Percentiles rank a stretch among this genome's conserved stretches.
Conservation (phyloP, 176 grass and related monocot genomes). For the Avena atlantica region DNA sequence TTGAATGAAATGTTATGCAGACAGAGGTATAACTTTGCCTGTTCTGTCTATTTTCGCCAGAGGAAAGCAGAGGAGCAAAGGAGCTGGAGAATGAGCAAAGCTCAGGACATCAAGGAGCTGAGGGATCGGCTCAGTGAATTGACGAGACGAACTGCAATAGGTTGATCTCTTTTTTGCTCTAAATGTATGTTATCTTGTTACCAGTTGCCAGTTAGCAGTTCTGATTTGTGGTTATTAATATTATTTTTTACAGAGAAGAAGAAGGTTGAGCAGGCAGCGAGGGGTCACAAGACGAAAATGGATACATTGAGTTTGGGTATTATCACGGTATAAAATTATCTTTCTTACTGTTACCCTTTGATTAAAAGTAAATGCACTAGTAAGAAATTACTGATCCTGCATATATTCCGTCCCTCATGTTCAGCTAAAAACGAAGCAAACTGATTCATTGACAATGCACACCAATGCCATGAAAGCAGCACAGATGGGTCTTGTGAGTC, state of each 20-base stretch:
- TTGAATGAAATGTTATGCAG: neutral
- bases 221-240: slow-evolving; percentile 32
- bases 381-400: slow-evolving; percentile 27
- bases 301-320: slow-evolving; percentile 60
- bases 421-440: slow-evolving; percentile 57
- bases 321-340: slow-evolving; percentile 63
- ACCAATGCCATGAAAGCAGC: slow-evolving; percentile 55
- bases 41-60: slow-evolving; percentile 44
- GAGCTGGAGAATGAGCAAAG: slow-evolving; percentile 72
- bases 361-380: slow-evolving; percentile 2
- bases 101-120: slow-evolving; percentile 73
- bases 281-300: slow-evolving; percentile 52
- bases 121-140: slow-evolving; percentile 59
- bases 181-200: slow-evolving; percentile 7
- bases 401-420: slow-evolving; percentile 20
- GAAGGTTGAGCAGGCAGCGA: slow-evolving; percentile 64
- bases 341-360: slow-evolving; percentile 33
- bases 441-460: slow-evolving; percentile 43
- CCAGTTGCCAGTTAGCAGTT: slow-evolving; percentile 1
- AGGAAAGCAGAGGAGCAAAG: slow-evolving; percentile 76
- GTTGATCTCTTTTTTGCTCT: slow-evolving; percentile 39
- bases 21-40: neutral
- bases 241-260: slow-evolving; percentile 67
- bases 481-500: slow-evolving; percentile 54
- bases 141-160: slow-evolving; percentile 56